Evolutionary conservation across 2,329 filamentous ascomycete genomes (phyloP).

Genomic region (Lachnellula arida): DNA sequence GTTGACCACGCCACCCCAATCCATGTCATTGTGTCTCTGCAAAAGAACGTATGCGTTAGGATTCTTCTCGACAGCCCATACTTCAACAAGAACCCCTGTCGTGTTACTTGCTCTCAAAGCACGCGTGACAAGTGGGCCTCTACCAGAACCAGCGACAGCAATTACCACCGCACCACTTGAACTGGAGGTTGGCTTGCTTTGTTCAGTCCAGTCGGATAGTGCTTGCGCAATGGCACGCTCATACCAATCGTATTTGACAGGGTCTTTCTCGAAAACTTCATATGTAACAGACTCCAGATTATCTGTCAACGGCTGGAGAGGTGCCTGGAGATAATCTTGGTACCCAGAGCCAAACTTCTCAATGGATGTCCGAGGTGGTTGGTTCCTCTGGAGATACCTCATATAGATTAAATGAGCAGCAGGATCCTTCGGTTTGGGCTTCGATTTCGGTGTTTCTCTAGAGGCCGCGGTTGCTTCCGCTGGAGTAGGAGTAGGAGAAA

Average conservation of each 20-base stretch:
- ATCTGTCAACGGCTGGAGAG: constrained; percentile 88
- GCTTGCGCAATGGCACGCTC: constrained; percentile 79
- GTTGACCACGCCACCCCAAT: constrained; percentile 78
- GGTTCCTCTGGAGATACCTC: constrained; percentile 75
- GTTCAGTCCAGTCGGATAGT: constrained; percentile 69
- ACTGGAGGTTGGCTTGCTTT: constrained; percentile 70
- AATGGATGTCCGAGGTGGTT: constrained; percentile 59
- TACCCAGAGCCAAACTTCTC: constrained; percentile 70
- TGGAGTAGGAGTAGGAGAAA: constrained; percentile 57
- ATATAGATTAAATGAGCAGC: constrained; percentile 75
- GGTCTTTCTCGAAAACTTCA: constrained; percentile 97
- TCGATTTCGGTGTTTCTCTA: constrained; percentile 34
- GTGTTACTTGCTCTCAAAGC: constrained; percentile 74
- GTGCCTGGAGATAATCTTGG: constrained; percentile 94
- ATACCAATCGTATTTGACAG: constrained; percentile 96
- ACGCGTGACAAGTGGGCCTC: constrained; percentile 86
- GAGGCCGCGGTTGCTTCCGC: constrained; percentile 54
- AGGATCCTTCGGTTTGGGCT: constrained; percentile 47
- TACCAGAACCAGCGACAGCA: constrained; percentile 87
- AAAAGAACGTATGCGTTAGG: constrained; percentile 95
- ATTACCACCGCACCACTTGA: constrained; percentile 70
- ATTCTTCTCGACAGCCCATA: constrained; percentile 97
- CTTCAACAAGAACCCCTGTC: constrained; percentile 72
- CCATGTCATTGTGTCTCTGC: constrained; percentile 73
- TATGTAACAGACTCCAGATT: constrained; percentile 97